Base-by-base conservation (phyloP, 2,329 filamentous ascomycete genomes). In the Byssoonygena ceratinophila region DNA sequence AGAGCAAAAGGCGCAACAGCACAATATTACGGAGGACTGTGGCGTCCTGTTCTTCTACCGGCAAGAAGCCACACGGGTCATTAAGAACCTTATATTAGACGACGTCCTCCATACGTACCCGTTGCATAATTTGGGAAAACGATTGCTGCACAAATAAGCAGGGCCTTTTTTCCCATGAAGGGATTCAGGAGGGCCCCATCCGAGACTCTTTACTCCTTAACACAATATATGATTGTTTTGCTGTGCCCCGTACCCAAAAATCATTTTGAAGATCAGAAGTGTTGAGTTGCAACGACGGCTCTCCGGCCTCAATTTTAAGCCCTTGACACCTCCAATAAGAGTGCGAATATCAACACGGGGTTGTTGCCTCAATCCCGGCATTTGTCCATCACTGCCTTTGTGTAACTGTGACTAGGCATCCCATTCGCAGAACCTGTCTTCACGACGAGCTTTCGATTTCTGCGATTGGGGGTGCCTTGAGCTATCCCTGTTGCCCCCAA, bases 11-110 rank as follows among this genome's bases (percentile, higher is more conserved):
- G 16, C 47, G 27, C 12, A 14, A 47, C 44, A 25, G 25, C 14
- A n/a, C 12, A 27, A 25, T 18, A 12, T 45, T 27, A n/a, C n/a
- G n/a, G n/a, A n/a, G n/a, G n/a, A n/a, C 4, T 41, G 46, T 49
- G 46, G 46, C 46, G 46, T 27, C 20, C 27, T 50, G 47, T 18
- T 40, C 36, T 29, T 25, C 32, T n/a, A 32, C 16, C 22, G 20
- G 9, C 9, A 3, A 8, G 27, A 25, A 50, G 39, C 14, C 47
- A 51, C 47, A 51, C 49, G 37, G 37, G 29, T 45, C n/a, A 25
- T 45, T 25, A 14, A 40, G 12, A 51, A 45, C 49, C 49, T 51
- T 51, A 51, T 41, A 8, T 37, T 37, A 16, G 32, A 27, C 20
- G 3, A 23, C 25, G 23, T 43, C 16, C 20, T 23, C 47, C 47